Conservation (phyloP, 2,329 filamentous ascomycete species). For the Pseudogymnoascus sp. region DNA sequence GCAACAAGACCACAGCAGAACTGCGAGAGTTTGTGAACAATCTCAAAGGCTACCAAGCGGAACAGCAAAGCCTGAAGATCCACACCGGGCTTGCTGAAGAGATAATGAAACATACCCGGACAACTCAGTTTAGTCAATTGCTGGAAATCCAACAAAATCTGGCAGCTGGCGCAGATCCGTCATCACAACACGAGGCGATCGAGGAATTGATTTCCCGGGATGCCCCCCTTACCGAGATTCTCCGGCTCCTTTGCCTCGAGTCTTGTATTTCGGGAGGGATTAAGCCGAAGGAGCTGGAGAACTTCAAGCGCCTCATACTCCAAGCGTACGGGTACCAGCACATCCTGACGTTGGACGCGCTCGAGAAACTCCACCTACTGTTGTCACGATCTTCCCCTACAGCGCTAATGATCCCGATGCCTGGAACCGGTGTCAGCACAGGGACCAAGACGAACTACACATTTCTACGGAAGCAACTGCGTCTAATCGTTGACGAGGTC, state of each 20-base stretch:
- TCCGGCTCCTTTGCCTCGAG: conserved; percentile 83
- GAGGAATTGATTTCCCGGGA: conserved; percentile 92
- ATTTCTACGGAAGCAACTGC: conserved; percentile 75
- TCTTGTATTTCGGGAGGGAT: conserved; percentile 85
- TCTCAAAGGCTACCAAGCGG: conserved; percentile 82
- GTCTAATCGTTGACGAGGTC: conserved; percentile 91
- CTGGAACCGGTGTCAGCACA: conserved; percentile 45
- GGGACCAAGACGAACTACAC: conserved; percentile 84
- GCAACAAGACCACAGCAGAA: conserved; percentile 80
- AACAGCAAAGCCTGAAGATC: conserved; percentile 85
- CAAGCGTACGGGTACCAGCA: conserved; percentile 96
- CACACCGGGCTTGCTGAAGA: conserved; percentile 92
- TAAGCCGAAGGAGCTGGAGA: conserved; percentile 80
- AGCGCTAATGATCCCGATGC: conserved; percentile 73
- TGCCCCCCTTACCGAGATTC: conserved; percentile 69
- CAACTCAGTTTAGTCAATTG: conserved; percentile 79
- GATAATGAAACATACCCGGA: conserved; percentile 85
- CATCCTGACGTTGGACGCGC: conserved; percentile 74
- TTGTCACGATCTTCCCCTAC: conserved; percentile 68
- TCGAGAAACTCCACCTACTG: conserved; percentile 87
- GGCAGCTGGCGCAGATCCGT: conserved; percentile 81
- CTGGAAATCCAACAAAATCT: conserved; percentile 95
- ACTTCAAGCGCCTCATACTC: conserved; percentile 78
- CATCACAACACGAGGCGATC: conserved; percentile 80
- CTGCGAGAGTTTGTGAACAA: conserved; percentile 93